Evolutionary conservation across 2,329 filamentous ascomycete genomes (phyloP).

Genomic region (Rhynchosporium graminicola): DNA sequence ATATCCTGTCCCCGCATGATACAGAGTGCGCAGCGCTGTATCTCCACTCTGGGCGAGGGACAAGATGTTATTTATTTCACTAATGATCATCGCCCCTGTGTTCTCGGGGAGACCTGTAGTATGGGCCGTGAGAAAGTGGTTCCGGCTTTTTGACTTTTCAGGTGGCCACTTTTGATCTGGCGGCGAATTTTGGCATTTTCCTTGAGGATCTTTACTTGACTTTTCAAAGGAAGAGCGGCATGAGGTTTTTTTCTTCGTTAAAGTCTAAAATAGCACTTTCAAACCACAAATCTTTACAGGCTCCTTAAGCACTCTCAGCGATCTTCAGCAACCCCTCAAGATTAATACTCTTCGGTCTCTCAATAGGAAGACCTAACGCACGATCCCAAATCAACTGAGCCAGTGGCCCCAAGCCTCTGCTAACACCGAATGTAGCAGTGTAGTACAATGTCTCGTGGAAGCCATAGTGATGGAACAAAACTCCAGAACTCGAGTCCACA

Average conservation of each 20-base stretch:
- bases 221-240: too few species aligned
- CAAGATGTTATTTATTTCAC: too few species aligned
- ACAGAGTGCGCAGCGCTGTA: too few species aligned
- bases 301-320: slow-evolving; percentile 45
- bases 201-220: too few species aligned
- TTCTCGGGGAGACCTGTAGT: too few species aligned
- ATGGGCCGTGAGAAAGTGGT: too few species aligned
- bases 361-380: slow-evolving; percentile 89
- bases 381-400: slow-evolving; percentile 97
- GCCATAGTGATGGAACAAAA: slow-evolving; percentile 97
- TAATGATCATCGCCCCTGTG: too few species aligned
- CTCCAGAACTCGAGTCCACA: slow-evolving; percentile 89
- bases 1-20: too few species aligned
- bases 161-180: too few species aligned
- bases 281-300: background rate
- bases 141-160: too few species aligned
- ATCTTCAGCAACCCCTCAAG: slow-evolving; percentile 79
- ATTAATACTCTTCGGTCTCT: slow-evolving; percentile 97
- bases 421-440: slow-evolving; percentile 70
- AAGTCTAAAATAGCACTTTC: slow-evolving; percentile 1
- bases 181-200: too few species aligned
- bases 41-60: too few species aligned
- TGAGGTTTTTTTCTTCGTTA: background rate
- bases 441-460: slow-evolving; percentile 98
- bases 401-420: slow-evolving; percentile 77